Evolutionary conservation across 768 basidiomycete species (phyloP).

Genomic region (Boletus rufocinnamomeus): DNA sequence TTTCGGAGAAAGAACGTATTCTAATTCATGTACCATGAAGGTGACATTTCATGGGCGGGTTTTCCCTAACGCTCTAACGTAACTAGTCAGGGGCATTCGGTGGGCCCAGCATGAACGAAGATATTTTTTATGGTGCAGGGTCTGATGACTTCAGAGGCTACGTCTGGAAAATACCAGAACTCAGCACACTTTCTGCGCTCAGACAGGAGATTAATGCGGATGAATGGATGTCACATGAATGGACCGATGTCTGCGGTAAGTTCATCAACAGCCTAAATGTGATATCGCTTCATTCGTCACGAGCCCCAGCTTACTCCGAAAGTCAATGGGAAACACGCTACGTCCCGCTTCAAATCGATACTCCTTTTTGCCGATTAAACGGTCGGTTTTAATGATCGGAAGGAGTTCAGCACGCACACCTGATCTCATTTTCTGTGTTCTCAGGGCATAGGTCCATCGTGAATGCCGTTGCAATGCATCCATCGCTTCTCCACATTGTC

Average conservation of each 20-base stretch:
- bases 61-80: background rate
- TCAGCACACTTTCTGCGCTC: conserved; percentile 43
- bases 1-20: conserved; percentile 54
- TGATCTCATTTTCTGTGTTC: conserved; percentile 8
- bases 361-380: conserved; percentile 59
- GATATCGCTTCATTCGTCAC: conserved; percentile 12
- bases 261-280: conserved; percentile 13
- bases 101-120: conserved; percentile 50
- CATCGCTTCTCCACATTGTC: conserved; percentile 61
- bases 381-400: conserved; percentile 40
- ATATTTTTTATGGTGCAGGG: conserved; percentile 69
- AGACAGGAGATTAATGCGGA: conserved; percentile 47
- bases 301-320: conserved; percentile 48
- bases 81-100: conserved; percentile 77
- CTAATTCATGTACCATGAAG: conserved; percentile 80
- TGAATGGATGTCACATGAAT: conserved; percentile 46
- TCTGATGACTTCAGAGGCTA: conserved; percentile 84
- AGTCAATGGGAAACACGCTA: conserved; percentile 43
- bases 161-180: conserved; percentile 71
- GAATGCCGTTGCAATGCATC: conserved; percentile 74
- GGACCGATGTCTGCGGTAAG: conserved; percentile 35
- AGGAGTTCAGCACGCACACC: background rate
- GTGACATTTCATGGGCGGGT: conserved; percentile 35
- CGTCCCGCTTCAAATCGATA: conserved; percentile 62
- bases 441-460: conserved; percentile 77